Evolutionary conservation across 768 basidiomycete species (phyloP).

Genomic region (Boletus pseudo-olivaceus): DNA sequence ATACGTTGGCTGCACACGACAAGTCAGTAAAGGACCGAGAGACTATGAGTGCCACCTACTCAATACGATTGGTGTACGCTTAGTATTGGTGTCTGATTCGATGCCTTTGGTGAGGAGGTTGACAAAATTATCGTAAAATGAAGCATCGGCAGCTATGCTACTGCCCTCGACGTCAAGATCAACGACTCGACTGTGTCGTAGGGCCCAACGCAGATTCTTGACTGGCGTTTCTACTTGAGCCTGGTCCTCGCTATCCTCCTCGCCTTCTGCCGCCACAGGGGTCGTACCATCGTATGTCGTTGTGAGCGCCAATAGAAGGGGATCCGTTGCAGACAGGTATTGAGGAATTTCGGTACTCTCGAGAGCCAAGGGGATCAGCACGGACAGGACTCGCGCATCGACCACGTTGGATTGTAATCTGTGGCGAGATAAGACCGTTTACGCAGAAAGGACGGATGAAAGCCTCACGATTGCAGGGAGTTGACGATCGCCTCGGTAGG

Average conservation of each 20-base stretch:
- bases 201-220: constrained; percentile 61
- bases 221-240: constrained; percentile 39
- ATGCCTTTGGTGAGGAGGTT: constrained; percentile 68
- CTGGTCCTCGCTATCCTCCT: constrained; percentile 14
- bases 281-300: constrained; percentile 52
- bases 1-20: constrained; percentile 57
- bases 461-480: constrained; percentile 39
- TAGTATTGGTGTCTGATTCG: constrained; percentile 17
- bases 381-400: constrained; percentile 47
- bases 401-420: constrained; percentile 17
- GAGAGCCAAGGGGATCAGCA: constrained; percentile 60
- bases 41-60: constrained; percentile 38
- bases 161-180: constrained; percentile 66
- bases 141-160: constrained; percentile 43
- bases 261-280: constrained; percentile 29
- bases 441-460: not conserved
- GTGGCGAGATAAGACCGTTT: not conserved
- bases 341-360: constrained; percentile 42
- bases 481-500: constrained; percentile 38
- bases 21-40: not conserved
- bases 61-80: constrained; percentile 58
- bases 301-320: constrained; percentile 37
- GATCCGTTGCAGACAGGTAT: constrained; percentile 25
- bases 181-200: constrained; percentile 58
- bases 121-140: constrained; percentile 63